Base-by-base conservation (phyloP, 805 yeast species). In the Yarrowia divulgata region DNA sequence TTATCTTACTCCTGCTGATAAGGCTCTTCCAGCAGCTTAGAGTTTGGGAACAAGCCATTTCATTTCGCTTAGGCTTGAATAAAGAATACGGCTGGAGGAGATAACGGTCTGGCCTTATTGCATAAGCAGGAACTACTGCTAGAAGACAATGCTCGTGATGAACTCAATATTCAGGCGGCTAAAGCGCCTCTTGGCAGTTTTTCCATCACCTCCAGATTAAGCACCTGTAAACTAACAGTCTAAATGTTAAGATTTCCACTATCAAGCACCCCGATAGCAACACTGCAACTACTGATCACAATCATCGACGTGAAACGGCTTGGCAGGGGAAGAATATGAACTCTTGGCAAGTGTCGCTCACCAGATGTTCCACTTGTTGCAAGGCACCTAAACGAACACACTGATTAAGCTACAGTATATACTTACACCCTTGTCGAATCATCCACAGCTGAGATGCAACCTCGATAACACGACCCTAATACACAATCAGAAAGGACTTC, bases 1-100 rank as follows among this genome's bases (percentile, higher is more conserved):
- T 54, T 54, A 54, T 54, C 60, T 37, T 4, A 23, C 34, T 18
- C 45, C 45, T 37, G 35, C 60, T 39, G 60, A 54, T 54, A 54
- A 54, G 45, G 35, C 29, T n/a, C 32, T 14, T 23, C 35, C 19
- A 23, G 60, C 45, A 13, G 18, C 35, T 54, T 54, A 19, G 8
- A 8, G 60, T 54, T 54, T 39, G 12, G 45, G n/a, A 10, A 13
- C 35, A 54, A 39, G 19, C 34, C 18, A 19, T 16, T 52, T 14
- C 29, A 23, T 23, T 23, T 23, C 29, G 29, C 29, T 23, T 23
- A 23, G 29, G 29, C 29, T 23, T 8, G 16, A 37, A 16, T 39
- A 39, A 54, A 54, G 18, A 34, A 54, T 34, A 39, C 45, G 60
- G 39, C 35, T 19, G 45, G 29, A 3, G 6, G 29, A 54, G 60